These are phyloP conservation scores for Coemansia sp. DNA, from an alignment of 192 early-diverging fungal species.

Conservation along the genomic window DNA sequence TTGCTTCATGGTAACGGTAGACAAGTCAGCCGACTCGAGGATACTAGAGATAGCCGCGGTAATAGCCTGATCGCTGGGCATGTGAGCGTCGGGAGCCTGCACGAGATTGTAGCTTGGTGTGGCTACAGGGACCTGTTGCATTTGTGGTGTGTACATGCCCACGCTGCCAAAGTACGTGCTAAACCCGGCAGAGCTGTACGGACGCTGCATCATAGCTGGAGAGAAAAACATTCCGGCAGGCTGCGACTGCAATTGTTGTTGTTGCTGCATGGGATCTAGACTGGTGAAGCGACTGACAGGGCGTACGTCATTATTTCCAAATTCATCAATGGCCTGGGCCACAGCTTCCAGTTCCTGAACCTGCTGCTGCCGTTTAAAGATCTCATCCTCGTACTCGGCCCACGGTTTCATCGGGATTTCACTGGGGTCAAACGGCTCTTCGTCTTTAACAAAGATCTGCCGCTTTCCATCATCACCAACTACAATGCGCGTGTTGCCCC, in stretches of 20 bases:
- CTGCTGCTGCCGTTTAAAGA: slow-evolving; percentile 19
- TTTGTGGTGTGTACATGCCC: slow-evolving; percentile 8
- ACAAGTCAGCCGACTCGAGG: slow-evolving; percentile 66
- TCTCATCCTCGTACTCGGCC: slow-evolving; percentile 76
- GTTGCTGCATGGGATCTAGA: neutral
- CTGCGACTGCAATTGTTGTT: neutral
- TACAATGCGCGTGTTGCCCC: slow-evolving; percentile 93
- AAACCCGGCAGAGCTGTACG: slow-evolving; percentile 23
- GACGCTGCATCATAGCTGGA: slow-evolving; percentile 1
- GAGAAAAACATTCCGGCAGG: neutral
- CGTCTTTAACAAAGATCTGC: slow-evolving; percentile 67
- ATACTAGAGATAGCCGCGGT: slow-evolving; percentile 62
- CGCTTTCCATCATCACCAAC: slow-evolving; percentile 68
- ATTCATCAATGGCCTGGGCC: slow-evolving; percentile 43
- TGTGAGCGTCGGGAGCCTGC: slow-evolving; percentile 21
- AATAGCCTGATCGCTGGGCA: slow-evolving; percentile 58
- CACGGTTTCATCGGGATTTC: slow-evolving; percentile 84
- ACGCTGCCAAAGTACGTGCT: slow-evolving; percentile 29
- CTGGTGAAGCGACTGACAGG: slow-evolving; percentile 34
- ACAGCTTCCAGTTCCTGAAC: slow-evolving; percentile 26
- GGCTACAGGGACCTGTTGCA: slow-evolving; percentile 16
- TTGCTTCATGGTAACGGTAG: slow-evolving; percentile 75
- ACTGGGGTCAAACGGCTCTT: slow-evolving; percentile 83
- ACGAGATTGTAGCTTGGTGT: slow-evolving; percentile 26
- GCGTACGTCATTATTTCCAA: slow-evolving; percentile 22